Evolutionary conservation across 148 eudicot genomes (phyloP).

Genomic region (Camellia lanceoleosa): DNA sequence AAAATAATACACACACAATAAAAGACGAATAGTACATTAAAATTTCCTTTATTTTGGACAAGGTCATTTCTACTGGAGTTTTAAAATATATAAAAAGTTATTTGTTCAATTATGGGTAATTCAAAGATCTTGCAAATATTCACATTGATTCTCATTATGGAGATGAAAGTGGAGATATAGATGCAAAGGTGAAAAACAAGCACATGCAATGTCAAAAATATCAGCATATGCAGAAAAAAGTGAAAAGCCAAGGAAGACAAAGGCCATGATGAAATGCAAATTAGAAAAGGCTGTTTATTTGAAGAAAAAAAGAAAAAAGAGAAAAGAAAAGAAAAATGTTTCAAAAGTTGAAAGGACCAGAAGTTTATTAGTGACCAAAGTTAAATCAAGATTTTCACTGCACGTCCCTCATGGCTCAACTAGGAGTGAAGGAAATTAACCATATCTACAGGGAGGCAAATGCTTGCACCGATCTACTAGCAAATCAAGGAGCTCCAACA

Average conservation of each 20-base stretch:
- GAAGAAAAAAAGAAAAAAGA: too few species aligned
- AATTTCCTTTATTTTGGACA: not conserved
- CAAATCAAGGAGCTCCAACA: too few species aligned
- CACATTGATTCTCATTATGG: not conserved
- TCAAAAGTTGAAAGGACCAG: not conserved
- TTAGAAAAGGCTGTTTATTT: not conserved
- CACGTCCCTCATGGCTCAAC: too few species aligned
- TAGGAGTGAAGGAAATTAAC: too few species aligned
- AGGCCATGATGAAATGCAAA: not conserved
- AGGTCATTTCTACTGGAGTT: not conserved
- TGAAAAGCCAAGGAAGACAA: conserved; percentile 9
- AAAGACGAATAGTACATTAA: not conserved
- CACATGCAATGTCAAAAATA: conserved; percentile 8
- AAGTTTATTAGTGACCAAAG: not conserved
- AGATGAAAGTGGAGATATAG: conserved; percentile 6
- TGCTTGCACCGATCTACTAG: too few species aligned
- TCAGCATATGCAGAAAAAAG: not conserved
- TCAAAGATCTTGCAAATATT: not conserved
- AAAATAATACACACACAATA: not conserved
- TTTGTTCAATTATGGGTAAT: not conserved
- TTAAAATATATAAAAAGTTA: not conserved
- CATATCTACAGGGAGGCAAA: not conserved
- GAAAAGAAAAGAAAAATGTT: not conserved
- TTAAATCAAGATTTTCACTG: not conserved
- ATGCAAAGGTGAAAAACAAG: not conserved